phyloP scores from a whole-genome alignment of 1,139 yeast genomes.

The Kodamaea arcana region DNA sequence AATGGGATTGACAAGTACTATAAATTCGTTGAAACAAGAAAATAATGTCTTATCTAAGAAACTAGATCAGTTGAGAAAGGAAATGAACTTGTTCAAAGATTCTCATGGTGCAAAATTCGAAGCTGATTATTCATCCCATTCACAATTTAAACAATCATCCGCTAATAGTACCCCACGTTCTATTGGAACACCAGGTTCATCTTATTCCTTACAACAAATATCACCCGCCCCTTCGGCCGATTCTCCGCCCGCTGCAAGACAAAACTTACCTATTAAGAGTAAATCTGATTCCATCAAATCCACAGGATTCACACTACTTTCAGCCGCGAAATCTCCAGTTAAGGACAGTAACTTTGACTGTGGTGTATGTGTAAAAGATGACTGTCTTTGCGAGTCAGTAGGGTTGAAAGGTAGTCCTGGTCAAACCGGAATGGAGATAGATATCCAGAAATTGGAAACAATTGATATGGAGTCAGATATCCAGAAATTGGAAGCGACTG shows the following conservation, averaged over 20 bases:
- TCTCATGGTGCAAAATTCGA: background rate
- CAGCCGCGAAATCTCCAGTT: constrained; percentile 16
- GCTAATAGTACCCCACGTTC: constrained; percentile 9
- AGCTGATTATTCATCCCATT: background rate
- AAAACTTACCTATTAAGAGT: background rate
- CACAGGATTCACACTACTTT: constrained; percentile 16
- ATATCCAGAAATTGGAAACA: constrained; percentile 23
- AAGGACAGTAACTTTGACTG: constrained; percentile 40
- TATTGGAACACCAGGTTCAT: constrained; percentile 8
- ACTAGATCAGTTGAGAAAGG: constrained; percentile 32
- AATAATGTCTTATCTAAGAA: constrained; percentile 35
- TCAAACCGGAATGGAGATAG: constrained; percentile 4
- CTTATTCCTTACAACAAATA: constrained; percentile 43
- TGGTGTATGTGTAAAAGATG: constrained; percentile 66
- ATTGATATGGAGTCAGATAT: no score
- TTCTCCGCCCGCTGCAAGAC: constrained; percentile 29
- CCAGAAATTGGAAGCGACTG: constrained; percentile 26
- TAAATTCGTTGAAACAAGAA: constrained; percentile 37
- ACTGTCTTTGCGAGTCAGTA: constrained; percentile 65
- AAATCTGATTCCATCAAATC: background rate
- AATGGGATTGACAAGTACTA: constrained; percentile 52
- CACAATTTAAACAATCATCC: constrained; percentile 4
- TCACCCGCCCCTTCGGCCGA: constrained; percentile 57
- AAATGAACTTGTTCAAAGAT: constrained; percentile 9
- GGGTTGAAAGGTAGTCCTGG: constrained; percentile 39